Base-by-base conservation (phyloP, 2,329 filamentous ascomycete genomes). In the Fusarium sp. region DNA sequence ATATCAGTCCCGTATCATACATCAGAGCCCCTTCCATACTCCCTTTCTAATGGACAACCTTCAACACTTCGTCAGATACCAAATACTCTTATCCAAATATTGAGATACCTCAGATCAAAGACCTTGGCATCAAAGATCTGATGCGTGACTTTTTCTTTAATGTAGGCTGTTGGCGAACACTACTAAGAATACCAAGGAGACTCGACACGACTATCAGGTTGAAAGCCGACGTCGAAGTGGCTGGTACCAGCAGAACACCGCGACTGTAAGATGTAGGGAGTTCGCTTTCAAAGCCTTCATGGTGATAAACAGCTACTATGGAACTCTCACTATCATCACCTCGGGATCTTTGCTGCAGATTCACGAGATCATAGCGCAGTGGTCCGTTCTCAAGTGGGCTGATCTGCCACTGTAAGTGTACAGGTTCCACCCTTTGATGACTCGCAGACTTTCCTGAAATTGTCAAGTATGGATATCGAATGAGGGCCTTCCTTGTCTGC, bases 341-440 rank as follows among this genome's bases (percentile, higher is more conserved):
- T 2, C 2, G 5, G 1, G 3, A 17, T 2, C 20, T 46, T 3
- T 10, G 18, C 2, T 33, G 13, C 1, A 11, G 6, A 13, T 59
- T 42, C 4, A 64, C 49, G 9, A 68, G 2, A 9, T 64, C 43
- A 7, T 68, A 68, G 10, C 64, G 64, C 3, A 68, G 8, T 0
- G 64, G 44, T 7, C 51, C 52, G 3, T 52, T 22, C 4, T 39
- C 39, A 1, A 1, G 7, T 8, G 39, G 48, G 0, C 65, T 34
- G 1, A 59, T 38, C 6, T 48, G 58, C 64, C 64, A 67, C 4
- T 43, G 13, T 17, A 38, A 43, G 8, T 6, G 9, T 0, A 17
- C 9, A 5, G 1, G 5, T 3, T 2, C 5, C 3, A 1, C 7
- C 5, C 10, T 9, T 36, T 22, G 8, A 14, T 24, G 6, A 17